These are phyloP conservation scores for Monilinia fructicola DNA, from an alignment of 2,329 filamentous ascomycete genomes.

Conservation along the genomic window DNA sequence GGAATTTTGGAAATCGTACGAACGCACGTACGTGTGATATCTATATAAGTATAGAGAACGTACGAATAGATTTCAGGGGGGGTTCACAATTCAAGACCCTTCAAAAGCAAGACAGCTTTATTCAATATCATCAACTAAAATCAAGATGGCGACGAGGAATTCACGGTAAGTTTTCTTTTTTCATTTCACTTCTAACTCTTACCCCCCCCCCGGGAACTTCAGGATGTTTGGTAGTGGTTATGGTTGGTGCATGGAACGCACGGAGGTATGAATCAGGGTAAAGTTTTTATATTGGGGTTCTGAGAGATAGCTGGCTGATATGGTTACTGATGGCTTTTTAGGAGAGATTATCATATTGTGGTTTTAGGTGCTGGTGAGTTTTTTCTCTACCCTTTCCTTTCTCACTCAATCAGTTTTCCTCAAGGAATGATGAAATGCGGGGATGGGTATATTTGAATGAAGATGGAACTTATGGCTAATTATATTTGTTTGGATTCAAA, in stretches of 20 bases:
- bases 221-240: background rate
- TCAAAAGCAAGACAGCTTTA: background rate
- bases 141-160: slow-evolving; percentile 19
- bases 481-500: slow-evolving; percentile 42
- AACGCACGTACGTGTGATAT: slow-evolving; percentile 5
- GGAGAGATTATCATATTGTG: slow-evolving; percentile 66
- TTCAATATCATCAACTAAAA: background rate
- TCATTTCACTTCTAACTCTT: background rate
- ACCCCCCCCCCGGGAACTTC: background rate
- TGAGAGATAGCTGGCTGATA: slow-evolving; percentile 15
- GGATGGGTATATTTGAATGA: background rate
- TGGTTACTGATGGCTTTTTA: slow-evolving; percentile 32
- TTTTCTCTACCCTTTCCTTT: slow-evolving; percentile 8
- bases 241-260: slow-evolving; percentile 20
- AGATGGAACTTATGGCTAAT: slow-evolving; percentile 28
- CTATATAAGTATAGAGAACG: background rate
- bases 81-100: background rate
- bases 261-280: slow-evolving; percentile 23
- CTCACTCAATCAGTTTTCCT: background rate
- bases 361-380: slow-evolving; percentile 59
- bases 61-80: background rate
- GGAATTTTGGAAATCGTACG: background rate
- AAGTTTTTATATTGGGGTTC: slow-evolving; percentile 9
- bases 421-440: background rate
- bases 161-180: slow-evolving; percentile 18